phyloP scores from a whole-genome alignment of 202 grass and related monocot genomes.

The Musa balbisiana region DNA sequence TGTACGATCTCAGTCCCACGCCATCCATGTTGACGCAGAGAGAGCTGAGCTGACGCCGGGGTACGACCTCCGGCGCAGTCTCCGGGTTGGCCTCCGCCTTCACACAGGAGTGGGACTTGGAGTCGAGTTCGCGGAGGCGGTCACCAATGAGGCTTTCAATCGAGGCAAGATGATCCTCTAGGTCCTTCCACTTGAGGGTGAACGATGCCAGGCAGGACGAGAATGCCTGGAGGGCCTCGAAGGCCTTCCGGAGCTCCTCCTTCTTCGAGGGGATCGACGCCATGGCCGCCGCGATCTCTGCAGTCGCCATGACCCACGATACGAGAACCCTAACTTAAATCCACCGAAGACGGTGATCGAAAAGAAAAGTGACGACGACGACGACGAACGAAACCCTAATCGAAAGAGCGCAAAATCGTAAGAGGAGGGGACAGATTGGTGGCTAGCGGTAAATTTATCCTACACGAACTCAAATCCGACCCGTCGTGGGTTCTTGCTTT shows the following conservation, averaged over 20 bases:
- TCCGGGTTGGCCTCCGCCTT: no score
- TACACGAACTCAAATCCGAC: no score
- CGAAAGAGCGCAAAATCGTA: no score
- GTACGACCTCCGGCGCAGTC: no score
- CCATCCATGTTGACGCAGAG: conserved; percentile 14
- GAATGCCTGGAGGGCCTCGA: conserved; percentile 10
- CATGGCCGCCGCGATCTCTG: conserved; percentile 5
- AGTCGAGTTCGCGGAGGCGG: conserved; percentile 15
- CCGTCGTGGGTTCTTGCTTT: no score
- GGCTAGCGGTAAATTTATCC: no score
- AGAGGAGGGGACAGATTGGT: no score
- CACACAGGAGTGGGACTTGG: neutral
- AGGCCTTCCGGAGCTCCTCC: conserved; percentile 3
- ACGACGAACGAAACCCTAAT: no score
- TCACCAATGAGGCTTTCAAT: neutral
- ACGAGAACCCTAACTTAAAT: no score
- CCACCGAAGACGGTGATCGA: no score
- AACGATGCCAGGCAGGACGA: conserved; percentile 8
- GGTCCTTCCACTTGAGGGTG: conserved; percentile 7
- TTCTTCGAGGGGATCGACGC: conserved; percentile 5
- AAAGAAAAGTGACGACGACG: no score
- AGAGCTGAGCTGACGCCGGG: neutral
- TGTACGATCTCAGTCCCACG: neutral
- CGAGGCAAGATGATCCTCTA: conserved; percentile 10
- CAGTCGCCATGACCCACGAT: neutral